phyloP scores from a whole-genome alignment of 2,329 filamentous ascomycete species.

The Westerdykella sp. region DNA sequence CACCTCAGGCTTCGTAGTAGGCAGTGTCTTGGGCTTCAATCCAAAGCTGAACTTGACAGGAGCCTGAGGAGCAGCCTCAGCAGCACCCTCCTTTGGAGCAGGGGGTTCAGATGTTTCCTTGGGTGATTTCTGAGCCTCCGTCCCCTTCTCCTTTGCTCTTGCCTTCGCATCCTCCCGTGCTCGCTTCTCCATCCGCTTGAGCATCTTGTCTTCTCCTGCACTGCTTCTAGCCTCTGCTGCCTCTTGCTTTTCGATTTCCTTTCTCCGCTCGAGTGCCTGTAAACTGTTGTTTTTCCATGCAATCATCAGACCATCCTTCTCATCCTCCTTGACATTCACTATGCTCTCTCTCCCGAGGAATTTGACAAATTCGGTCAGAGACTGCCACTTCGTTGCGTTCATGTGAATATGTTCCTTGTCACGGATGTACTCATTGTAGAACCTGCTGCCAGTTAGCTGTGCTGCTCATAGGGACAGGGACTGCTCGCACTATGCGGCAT shows the following conservation, averaged over 20 bases:
- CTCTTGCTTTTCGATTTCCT: conserved; percentile 77
- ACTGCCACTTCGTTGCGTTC: conserved; percentile 87
- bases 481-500: too few relatives aligned
- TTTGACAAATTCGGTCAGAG: conserved; percentile 84
- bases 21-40: conserved; percentile 23
- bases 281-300: conserved; percentile 89
- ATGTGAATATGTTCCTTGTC: conserved; percentile 71
- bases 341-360: conserved; percentile 79
- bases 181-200: conserved; percentile 75
- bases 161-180: conserved; percentile 55
- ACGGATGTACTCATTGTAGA: conserved; percentile 90
- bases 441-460: conserved; percentile 33
- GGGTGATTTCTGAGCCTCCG: conserved; percentile 38
- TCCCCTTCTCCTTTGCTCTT: conserved; percentile 38
- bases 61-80: conserved; percentile 37
- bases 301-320: conserved; percentile 77
- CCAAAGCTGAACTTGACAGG: conserved; percentile 32
- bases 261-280: conserved; percentile 72
- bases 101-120: conserved; percentile 32
- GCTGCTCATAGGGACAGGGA: too few relatives aligned
- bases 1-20: conserved; percentile 27
- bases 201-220: conserved; percentile 75
- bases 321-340: conserved; percentile 77
- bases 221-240: conserved; percentile 86
- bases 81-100: conserved; percentile 34